Base-by-base conservation (phyloP, 108 stramenopile genomes). In the Cyclotella kingstonii region DNA sequence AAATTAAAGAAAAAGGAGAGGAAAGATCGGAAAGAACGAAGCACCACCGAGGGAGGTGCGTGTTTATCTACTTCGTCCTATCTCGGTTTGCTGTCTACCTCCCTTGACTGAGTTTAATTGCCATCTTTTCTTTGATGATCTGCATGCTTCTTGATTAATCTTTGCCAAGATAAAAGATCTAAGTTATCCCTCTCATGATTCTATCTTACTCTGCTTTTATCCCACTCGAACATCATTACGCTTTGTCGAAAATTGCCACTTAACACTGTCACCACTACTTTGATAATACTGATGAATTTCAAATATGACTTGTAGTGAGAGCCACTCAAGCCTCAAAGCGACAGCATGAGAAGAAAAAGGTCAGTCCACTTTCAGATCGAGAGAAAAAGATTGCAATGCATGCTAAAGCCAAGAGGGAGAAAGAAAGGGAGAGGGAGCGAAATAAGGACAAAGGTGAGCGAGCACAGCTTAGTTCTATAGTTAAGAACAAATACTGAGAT, bases 331-430 rank as follows among this genome's bases (percentile, higher is more conserved):
- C 8, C 49, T 1, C 49, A 50, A 3, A 27, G 49, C 28, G 31
- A 50, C 6, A 3, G 7, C 26, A 50, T 30, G 1, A 40, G 15
- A 15, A 7, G 28, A 1, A 41, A 57, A 27, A 12, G 27, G 15
- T 31, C 17, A 21, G 33, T n/a, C n/a, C n/a, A n/a, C n/a, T 15
- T 38, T 60, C 49, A 5, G 57, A 70, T 45, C 39, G 58, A 39
- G 68, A 70, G 26, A 60, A 46, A 44, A 60, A 51, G 33, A 70
- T 70, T 54, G 68, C 68, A 1, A 17, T 41, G 34, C 68, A 70
- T 54, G 68, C 68, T 51, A 70, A 70, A 60, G 68, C 68, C 42
- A 70, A 54, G 68, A 52, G 68, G 59, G 68, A 70, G 59, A 60
- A 46, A 31, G 68, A 47, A 23, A 28, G 39, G 43, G 52, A 40